Evolutionary conservation across 345 rosid species (phyloP), one percentile per base, ranked within the genome.

Genomic region (Odontarrhena argentea): DNA sequence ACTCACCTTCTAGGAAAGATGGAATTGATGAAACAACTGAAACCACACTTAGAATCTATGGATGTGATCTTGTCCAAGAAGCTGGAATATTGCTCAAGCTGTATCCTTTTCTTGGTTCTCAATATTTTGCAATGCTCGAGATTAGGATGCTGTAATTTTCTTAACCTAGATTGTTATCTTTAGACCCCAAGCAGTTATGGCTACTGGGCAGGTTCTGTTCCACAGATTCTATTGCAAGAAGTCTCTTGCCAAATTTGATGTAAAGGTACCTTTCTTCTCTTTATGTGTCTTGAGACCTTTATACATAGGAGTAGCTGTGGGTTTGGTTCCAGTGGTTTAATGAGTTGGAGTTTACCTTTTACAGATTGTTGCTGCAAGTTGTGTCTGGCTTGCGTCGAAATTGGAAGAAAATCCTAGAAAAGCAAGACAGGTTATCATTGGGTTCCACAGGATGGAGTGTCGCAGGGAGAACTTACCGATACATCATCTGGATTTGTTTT

Each of bases 111-210:
- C 14, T 56, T 53, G 53, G 1, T n/a, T 45, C 57, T 70, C 49
- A 4, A 1, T 45, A 24, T 26, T 26, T 60, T 50, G 37, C 55
- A 9, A 46, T 15, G 15, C 62, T 52, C 56, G n/a, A 26, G 11
- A 37, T 41, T 35, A 2, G 2, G 26, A 7, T 34, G 4, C 59
- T 45, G 28, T 67, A 7, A 2, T 45, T 68, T 68, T 38, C 63
- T 69, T 61, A 74, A 46, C 59, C n/a, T n/a, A 51, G 51, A 25
- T 56, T 34, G 35, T 51, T 44, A n/a, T 54, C 22, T 37, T 60
- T 74, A 94, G 99, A 66, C 96, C 93, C 34, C 99, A 94, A 65
- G 97, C 96, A 28, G 96, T 91, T 64, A 94, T 94, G 96, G 99
- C 96, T 26, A 94, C 99, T 13, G 99, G 96, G 8, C 99, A 94